These are phyloP conservation scores for Penicillium verrucosum DNA, from an alignment of 2,329 filamentous ascomycete species.

Conservation along the genomic window DNA sequence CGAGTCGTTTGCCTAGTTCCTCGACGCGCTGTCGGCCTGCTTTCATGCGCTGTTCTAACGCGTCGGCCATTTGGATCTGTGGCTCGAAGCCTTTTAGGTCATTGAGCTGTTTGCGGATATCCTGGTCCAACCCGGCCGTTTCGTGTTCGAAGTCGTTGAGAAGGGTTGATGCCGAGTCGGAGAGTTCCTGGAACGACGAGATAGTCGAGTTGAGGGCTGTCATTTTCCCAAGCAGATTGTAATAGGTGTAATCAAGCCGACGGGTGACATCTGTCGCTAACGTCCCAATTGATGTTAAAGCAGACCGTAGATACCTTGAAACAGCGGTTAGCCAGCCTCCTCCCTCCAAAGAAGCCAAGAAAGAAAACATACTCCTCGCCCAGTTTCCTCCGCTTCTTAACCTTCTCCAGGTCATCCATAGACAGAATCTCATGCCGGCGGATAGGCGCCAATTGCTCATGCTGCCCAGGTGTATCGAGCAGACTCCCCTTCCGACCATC, in stretches of 20 bases:
- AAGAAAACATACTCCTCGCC: constrained; percentile 63
- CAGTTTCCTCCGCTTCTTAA: constrained; percentile 67
- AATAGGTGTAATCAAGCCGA: constrained; percentile 48
- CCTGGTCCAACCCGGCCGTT: constrained; percentile 34
- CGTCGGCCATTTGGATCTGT: constrained; percentile 37
- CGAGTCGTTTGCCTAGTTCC: constrained; percentile 38
- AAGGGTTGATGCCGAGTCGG: constrained; percentile 35
- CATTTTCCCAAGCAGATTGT: constrained; percentile 46
- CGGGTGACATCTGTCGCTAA: constrained; percentile 45
- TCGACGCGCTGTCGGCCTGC: constrained; percentile 34
- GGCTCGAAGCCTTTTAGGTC: constrained; percentile 39
- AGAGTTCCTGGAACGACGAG: constrained; percentile 41
- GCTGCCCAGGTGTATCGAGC: constrained; percentile 25
- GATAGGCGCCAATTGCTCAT: constrained; percentile 27
- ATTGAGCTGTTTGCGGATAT: constrained; percentile 37
- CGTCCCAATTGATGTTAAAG: constrained; percentile 36
- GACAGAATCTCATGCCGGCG: constrained; percentile 31
- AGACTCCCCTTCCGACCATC: constrained; percentile 32
- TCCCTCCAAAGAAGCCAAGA: not conserved
- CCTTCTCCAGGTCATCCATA: constrained; percentile 35
- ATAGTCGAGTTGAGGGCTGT: constrained; percentile 41
- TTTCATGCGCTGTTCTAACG: constrained; percentile 41
- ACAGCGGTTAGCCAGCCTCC: not conserved
- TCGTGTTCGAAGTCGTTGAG: constrained; percentile 41
- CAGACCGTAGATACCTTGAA: constrained; percentile 32